Percentiles rank a stretch among this genome's conserved stretches.
These are phyloP conservation scores for Stephania yunnanensis DNA, from an alignment of 164 flowering plant genomes.

Conservation along the genomic window DNA sequence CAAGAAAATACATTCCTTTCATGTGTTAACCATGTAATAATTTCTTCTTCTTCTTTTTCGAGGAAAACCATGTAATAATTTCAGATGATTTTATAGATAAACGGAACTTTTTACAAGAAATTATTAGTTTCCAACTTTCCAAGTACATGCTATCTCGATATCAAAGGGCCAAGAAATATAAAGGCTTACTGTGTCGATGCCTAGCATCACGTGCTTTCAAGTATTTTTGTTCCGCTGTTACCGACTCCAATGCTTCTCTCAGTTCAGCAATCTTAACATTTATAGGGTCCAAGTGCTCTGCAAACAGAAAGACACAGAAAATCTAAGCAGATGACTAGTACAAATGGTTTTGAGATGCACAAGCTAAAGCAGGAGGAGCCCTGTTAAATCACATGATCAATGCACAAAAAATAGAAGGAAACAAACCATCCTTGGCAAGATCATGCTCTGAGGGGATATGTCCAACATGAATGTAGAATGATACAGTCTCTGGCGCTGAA, in stretches of 20 bases:
- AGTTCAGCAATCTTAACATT: slow-evolving; percentile 93
- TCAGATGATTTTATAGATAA: background rate
- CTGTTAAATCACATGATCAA: background rate
- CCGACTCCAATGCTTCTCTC: slow-evolving; percentile 88
- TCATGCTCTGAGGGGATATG: slow-evolving; percentile 91
- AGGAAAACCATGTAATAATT: background rate
- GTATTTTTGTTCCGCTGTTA: slow-evolving; percentile 85
- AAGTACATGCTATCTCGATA: background rate
- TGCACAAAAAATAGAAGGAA: background rate
- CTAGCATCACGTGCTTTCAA: slow-evolving; percentile 91
- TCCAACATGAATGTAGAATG: slow-evolving; percentile 91
- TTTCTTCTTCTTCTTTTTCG: no score
- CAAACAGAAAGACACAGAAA: slow-evolving; percentile 1
- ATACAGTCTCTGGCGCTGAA: slow-evolving; percentile 83
- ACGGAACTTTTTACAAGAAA: background rate
- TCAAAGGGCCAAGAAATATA: background rate
- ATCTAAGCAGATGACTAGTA: background rate
- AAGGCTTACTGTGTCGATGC: slow-evolving; percentile 83
- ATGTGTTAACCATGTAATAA: background rate
- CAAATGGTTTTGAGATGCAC: background rate
- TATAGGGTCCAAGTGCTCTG: slow-evolving; percentile 93
- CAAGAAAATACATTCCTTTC: background rate
- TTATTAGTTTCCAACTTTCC: background rate
- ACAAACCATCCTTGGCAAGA: slow-evolving; percentile 97
- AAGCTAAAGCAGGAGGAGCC: background rate